phyloP scores from a whole-genome alignment of 2,329 filamentous ascomycete genomes.

The Esteya vermicola region DNA sequence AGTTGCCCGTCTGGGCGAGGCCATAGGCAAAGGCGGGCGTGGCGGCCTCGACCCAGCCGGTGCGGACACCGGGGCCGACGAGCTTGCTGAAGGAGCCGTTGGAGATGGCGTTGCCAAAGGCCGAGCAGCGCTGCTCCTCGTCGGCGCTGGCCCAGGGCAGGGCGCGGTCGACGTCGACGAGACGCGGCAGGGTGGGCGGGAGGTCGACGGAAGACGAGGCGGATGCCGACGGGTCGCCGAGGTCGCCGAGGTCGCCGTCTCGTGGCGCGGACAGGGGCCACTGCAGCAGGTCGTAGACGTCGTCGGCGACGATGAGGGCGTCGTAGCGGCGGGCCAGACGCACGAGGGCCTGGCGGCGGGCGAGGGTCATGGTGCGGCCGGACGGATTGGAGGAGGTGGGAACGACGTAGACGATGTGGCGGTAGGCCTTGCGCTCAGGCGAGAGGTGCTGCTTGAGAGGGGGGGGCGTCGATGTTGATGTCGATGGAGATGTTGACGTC shows the following conservation, averaged over 20 bases:
- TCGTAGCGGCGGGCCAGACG: slow-evolving; percentile 64
- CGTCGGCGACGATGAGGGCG: slow-evolving; percentile 73
- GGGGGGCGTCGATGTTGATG: background rate
- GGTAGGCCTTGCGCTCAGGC: slow-evolving; percentile 59
- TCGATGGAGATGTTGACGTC: background rate
- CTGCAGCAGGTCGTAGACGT: slow-evolving; percentile 88
- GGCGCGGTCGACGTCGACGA: slow-evolving; percentile 64
- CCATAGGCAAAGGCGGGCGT: slow-evolving; percentile 39
- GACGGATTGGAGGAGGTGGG: slow-evolving; percentile 85
- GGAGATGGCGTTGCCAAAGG: slow-evolving; percentile 67
- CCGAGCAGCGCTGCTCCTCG: slow-evolving; percentile 26
- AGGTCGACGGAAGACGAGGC: slow-evolving; percentile 17
- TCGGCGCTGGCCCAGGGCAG: slow-evolving; percentile 34
- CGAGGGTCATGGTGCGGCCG: slow-evolving; percentile 63
- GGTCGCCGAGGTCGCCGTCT: too few species aligned
- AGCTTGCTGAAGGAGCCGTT: slow-evolving; percentile 92
- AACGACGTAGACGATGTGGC: slow-evolving; percentile 76
- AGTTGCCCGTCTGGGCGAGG: slow-evolving; percentile 36
- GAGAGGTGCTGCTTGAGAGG: slow-evolving; percentile 19
- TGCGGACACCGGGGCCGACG: slow-evolving; percentile 63
- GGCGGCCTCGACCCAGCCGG: slow-evolving; percentile 81
- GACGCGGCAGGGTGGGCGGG: slow-evolving; percentile 42
- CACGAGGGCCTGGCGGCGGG: slow-evolving; percentile 54
- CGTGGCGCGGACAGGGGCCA: slow-evolving; percentile 42
- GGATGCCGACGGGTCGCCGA: too few species aligned